These are phyloP conservation scores for Geotrichum siamense DNA, from an alignment of 1,139 yeast genomes.

Conservation along the genomic window DNA sequence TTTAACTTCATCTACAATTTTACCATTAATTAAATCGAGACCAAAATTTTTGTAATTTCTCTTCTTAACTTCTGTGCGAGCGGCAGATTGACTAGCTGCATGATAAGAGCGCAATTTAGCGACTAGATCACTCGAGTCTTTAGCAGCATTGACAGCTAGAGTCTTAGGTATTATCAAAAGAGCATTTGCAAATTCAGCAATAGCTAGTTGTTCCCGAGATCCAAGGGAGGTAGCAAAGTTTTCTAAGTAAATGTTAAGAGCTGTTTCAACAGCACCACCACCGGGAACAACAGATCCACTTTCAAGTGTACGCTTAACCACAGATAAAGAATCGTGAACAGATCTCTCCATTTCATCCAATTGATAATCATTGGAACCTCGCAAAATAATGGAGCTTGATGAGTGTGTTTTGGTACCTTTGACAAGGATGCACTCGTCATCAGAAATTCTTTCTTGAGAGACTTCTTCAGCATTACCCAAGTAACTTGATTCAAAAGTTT, in stretches of 20 bases:
- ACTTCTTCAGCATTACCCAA: constrained; percentile 92
- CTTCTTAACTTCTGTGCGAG: constrained; percentile 73
- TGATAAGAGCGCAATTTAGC: constrained; percentile 95
- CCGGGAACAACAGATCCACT: constrained; percentile 96
- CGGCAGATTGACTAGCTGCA: constrained; percentile 87
- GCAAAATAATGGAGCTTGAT: constrained; percentile 80
- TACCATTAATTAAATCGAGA: constrained; percentile 83
- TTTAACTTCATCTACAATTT: constrained; percentile 75
- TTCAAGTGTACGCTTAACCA: constrained; percentile 93
- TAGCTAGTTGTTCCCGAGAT: constrained; percentile 94
- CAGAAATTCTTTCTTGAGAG: constrained; percentile 83
- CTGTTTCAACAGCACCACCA: constrained; percentile 98
- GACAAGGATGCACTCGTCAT: constrained; percentile 92
- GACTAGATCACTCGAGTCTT: constrained; percentile 89
- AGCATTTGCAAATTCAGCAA: constrained; percentile 93
- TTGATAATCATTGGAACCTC: constrained; percentile 95
- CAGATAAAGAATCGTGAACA: constrained; percentile 87
- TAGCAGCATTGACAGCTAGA: constrained; percentile 94
- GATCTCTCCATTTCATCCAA: constrained; percentile 99
- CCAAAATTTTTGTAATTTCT: constrained; percentile 86
- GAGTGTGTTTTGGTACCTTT: constrained; percentile 94
- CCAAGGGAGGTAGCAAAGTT: constrained; percentile 97
- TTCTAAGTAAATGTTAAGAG: constrained; percentile 88
- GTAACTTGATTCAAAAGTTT: constrained; percentile 80
- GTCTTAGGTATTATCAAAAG: constrained; percentile 92